Conservation (phyloP, 208 protist genomes). For the Trypanosoma cruzi region DNA sequence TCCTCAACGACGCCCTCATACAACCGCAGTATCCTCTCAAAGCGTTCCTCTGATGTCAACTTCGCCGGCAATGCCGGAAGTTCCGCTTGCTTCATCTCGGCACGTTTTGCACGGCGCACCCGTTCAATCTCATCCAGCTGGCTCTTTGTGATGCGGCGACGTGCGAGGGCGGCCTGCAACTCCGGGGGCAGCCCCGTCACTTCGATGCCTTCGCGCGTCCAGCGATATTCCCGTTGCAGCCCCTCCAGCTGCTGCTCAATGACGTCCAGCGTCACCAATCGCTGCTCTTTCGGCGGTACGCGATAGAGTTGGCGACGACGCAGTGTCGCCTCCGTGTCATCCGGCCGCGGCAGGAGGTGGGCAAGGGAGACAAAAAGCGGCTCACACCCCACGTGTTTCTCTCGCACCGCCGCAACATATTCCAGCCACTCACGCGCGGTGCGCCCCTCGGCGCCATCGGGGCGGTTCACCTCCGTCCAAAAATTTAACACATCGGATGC, state of each 20-base stretch:
- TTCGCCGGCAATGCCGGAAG: conserved; percentile 17
- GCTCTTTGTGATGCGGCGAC: conserved; percentile 58
- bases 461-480: conserved; percentile 79
- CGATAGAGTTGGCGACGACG: conserved; percentile 1
- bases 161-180: conserved; percentile 64
- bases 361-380: conserved; percentile 70
- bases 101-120: conserved; percentile 24
- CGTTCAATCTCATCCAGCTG: conserved; percentile 65
- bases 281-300: conserved; percentile 18
- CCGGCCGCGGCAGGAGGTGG: conserved; percentile 35
- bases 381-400: conserved; percentile 60
- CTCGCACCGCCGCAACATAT: conserved; percentile 53
- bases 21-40: conserved; percentile 37
- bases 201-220: conserved; percentile 79
- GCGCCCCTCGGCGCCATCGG: conserved; percentile 49
- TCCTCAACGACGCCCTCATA: conserved; percentile 48
- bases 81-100: conserved; percentile 25
- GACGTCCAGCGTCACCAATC: conserved; percentile 55
- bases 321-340: conserved; percentile 26
- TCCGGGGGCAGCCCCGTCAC: conserved; percentile 65
- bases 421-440: conserved; percentile 72
- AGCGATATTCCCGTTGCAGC: conserved; percentile 42
- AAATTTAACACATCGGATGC: conserved; percentile 69
- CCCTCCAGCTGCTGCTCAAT: conserved; percentile 70
- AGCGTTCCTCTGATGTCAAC: conserved; percentile 37